Percentiles rank a stretch among this genome's conserved stretches.
These are phyloP conservation scores for California macrophylla DNA, from an alignment of 441 rosid genomes.

Conservation along the genomic window DNA sequence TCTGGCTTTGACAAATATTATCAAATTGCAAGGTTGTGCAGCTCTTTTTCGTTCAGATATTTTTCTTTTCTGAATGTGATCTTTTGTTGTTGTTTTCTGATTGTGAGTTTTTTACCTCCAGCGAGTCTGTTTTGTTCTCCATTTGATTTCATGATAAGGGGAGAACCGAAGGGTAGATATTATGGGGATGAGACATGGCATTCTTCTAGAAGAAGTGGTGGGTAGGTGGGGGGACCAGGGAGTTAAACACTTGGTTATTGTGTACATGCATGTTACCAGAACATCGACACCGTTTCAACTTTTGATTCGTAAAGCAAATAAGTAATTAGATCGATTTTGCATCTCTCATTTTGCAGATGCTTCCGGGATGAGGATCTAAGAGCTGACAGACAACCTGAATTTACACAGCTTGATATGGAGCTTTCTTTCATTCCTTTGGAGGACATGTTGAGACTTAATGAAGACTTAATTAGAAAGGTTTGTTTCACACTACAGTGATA, in stretches of 20 bases:
- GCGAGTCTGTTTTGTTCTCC: too few species aligned
- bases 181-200: too few species aligned
- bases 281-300: too few species aligned
- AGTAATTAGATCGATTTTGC: neutral
- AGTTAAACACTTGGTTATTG: too few species aligned
- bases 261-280: too few species aligned
- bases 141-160: too few species aligned
- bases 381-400: slow-evolving; percentile 97
- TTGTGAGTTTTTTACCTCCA: too few species aligned
- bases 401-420: slow-evolving; percentile 97
- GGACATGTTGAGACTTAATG: slow-evolving; percentile 79
- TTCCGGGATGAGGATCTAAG: slow-evolving; percentile 97
- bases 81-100: neutral
- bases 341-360: slow-evolving; percentile 40
- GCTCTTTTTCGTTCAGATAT: slow-evolving; percentile 1
- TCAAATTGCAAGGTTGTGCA: slow-evolving; percentile 79
- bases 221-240: too few species aligned
- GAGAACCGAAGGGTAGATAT: too few species aligned
- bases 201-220: too few species aligned
- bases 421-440: slow-evolving; percentile 82
- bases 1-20: slow-evolving; percentile 91
- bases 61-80: neutral
- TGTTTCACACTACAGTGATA: slow-evolving; percentile 7
- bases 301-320: neutral
- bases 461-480: slow-evolving; percentile 83